Evolutionary conservation across 371 early-diverging fungal species (phyloP).

Genomic region (Syncephalastrum racemosum): DNA sequence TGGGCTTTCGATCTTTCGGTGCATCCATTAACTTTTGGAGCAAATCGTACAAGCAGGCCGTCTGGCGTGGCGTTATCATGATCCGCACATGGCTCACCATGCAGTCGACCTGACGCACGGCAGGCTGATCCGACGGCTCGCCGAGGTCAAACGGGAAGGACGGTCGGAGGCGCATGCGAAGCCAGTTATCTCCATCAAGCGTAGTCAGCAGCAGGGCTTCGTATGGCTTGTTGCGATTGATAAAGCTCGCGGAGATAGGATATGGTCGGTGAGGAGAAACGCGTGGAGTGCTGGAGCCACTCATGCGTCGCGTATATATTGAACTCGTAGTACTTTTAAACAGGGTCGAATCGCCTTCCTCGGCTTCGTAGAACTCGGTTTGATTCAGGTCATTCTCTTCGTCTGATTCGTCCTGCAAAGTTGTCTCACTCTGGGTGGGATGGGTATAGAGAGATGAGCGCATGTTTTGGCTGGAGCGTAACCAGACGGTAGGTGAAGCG

Average conservation of each 20-base stretch:
- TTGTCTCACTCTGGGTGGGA: slow-evolving; percentile 26
- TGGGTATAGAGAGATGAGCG: slow-evolving; percentile 17
- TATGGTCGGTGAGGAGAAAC: slow-evolving; percentile 11
- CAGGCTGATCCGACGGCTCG: slow-evolving; percentile 13
- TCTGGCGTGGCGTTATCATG: slow-evolving; percentile 31
- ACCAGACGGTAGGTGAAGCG: slow-evolving; percentile 38
- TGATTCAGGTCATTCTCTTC: slow-evolving; percentile 18
- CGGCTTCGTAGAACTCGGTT: slow-evolving; percentile 38
- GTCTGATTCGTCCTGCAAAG: slow-evolving; percentile 9
- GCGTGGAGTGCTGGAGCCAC: slow-evolving; percentile 35
- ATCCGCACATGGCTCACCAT: slow-evolving; percentile 28
- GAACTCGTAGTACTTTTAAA: slow-evolving; percentile 15
- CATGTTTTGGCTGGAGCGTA: slow-evolving; percentile 20
- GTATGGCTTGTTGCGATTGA: slow-evolving; percentile 21
- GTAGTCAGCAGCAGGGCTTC: slow-evolving; percentile 43
- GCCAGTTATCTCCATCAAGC: slow-evolving; percentile 36
- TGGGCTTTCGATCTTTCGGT: neutral
- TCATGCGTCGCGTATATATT: slow-evolving; percentile 24
- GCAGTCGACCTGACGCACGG: slow-evolving; percentile 32
- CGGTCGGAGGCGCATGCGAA: slow-evolving; percentile 36
- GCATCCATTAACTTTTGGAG: slow-evolving; percentile 17
- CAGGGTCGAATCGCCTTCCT: slow-evolving; percentile 16
- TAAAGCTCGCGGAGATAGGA: neutral
- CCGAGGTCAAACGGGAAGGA: slow-evolving; percentile 19
- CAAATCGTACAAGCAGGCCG: slow-evolving; percentile 34